Base-by-base conservation (phyloP, 1,284 basidiomycete species). In the Ganoderma lingzhi region DNA sequence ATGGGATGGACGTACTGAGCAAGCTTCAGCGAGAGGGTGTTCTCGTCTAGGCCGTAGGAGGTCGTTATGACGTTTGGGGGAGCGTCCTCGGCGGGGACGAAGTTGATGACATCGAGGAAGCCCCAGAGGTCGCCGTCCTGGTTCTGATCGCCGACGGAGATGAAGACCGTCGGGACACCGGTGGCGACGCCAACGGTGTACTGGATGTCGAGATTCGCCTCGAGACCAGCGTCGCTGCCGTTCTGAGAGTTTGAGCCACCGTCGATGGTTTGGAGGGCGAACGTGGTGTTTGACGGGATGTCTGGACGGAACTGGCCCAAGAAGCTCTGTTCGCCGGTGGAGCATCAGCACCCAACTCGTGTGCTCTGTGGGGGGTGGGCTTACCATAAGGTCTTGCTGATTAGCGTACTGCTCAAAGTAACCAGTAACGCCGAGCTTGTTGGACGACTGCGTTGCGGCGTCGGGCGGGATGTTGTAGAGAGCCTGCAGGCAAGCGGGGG, bases 141-240 rank as follows among this genome's bases (percentile, higher is more conserved):
- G 23, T 23, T 23, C 66, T 73, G 56, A 23, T 23, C 23, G 82
- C 84, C 87, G 83, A 82, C 87, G 87, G 80, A 87, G 69, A 76
- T 71, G 68, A 77, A 91, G 6, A 67, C 60, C 2, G 71, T 73
- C 8, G 75, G 76, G 9, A 78, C 76, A 30, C 69, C 75, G 2
- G 75, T 74, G 14, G 77, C 77, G 19, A 92, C 78, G 23, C 86
- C 89, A 23, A 84, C 84, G 3, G 88, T 86, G 71, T 90, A 90
- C 80, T 92, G 88, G 48, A 90, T 86, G 73, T 91, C 89, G 15
- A 91, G 80, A 75, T 89, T 88, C 35, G 88, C 89, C 70, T 89
- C 87, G 19, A 79, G 72, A 35, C 82, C 83, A 12, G 81, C 80
- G 9, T 23, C 23, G 23, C 62, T 66, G 1, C 70, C 62, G 35